phyloP scores from a whole-genome alignment of 345 rosid species.

The Gossypium australe region DNA sequence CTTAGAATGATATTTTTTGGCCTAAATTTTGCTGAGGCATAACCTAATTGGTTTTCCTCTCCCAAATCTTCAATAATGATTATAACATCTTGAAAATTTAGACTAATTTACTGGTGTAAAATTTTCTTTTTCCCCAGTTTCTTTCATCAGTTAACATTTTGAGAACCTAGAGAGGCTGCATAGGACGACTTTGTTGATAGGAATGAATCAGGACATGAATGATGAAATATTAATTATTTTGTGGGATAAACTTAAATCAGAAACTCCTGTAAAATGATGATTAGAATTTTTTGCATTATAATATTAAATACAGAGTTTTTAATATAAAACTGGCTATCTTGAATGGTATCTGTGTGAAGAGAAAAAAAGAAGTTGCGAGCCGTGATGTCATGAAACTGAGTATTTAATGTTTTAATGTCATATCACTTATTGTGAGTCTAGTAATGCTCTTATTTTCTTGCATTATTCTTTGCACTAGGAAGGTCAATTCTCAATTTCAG shows the following conservation, averaged over 20 bases:
- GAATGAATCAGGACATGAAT: background rate
- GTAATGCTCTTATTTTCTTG: background rate
- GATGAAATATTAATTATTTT: background rate
- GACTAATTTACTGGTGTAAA: background rate
- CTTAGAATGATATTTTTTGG: background rate
- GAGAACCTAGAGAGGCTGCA: background rate
- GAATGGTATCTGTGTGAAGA: background rate
- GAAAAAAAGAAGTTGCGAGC: background rate
- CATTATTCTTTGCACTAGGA: background rate
- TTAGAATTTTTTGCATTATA: background rate
- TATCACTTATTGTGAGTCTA: background rate
- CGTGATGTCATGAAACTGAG: background rate
- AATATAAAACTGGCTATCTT: background rate
- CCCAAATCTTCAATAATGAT: too few species aligned
- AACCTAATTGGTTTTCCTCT: too few species aligned
- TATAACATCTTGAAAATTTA: background rate
- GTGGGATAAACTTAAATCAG: background rate
- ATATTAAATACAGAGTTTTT: background rate
- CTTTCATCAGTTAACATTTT: background rate
- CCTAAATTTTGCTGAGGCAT: background rate
- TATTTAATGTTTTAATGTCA: background rate
- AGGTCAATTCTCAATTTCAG: conserved; percentile 14
- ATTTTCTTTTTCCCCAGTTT: background rate
- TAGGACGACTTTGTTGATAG: background rate
- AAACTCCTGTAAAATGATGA: background rate